phyloP scores from a whole-genome alignment of 2,329 filamentous ascomycete species.

The Didymella exigua region DNA sequence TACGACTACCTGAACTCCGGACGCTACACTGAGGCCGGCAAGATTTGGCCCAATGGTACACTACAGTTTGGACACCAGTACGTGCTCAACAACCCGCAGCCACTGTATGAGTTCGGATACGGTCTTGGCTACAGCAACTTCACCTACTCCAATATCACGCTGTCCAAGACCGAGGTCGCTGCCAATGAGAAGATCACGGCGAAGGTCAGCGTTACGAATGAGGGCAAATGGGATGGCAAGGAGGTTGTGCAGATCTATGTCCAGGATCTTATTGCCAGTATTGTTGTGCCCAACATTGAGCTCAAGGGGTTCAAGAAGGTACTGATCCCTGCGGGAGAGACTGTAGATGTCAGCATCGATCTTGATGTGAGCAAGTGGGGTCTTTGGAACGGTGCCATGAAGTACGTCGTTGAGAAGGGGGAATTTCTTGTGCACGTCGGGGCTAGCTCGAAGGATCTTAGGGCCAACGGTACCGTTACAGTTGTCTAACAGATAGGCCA shows the following conservation, averaged over 20 bases:
- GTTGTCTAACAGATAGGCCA: conserved; percentile 45
- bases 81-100: conserved; percentile 63
- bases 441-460: conserved; percentile 61
- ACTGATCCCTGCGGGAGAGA: conserved; percentile 63
- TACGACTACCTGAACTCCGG: conserved; percentile 76
- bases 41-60: conserved; percentile 62
- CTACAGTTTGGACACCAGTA: conserved; percentile 69
- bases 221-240: conserved; percentile 60
- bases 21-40: conserved; percentile 60
- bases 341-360: conserved; percentile 58
- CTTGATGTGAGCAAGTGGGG: conserved; percentile 59
- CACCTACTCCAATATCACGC: conserved; percentile 60
- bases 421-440: conserved; percentile 69
- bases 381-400: conserved; percentile 65
- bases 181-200: conserved; percentile 63
- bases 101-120: conserved; percentile 71
- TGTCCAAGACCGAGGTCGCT: conserved; percentile 57
- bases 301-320: conserved; percentile 73
- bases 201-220: conserved; percentile 67
- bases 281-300: conserved; percentile 68
- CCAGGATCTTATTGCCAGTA: conserved; percentile 64
- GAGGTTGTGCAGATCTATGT: conserved; percentile 74
- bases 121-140: conserved; percentile 70
- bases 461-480: conserved; percentile 62
- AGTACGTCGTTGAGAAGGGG: conserved; percentile 76